Evolutionary conservation across 805 yeast genomes (phyloP), one percentile per base, ranked within the genome.

Genomic region (Phaffomyces thermotolerans): DNA sequence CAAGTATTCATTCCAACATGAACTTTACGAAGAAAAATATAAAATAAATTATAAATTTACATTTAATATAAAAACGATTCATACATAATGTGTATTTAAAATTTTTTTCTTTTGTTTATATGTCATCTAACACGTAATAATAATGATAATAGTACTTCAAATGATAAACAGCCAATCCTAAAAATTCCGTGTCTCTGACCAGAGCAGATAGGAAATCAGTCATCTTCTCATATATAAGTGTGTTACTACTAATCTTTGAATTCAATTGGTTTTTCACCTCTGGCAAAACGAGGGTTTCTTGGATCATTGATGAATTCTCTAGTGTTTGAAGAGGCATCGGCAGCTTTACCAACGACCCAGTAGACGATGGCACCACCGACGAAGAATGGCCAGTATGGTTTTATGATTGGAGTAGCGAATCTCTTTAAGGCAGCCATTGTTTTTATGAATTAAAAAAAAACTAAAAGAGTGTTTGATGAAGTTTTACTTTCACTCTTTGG

Each of bases 231-330:
- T 20, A 5, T n/a, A n/a, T n/a, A 20, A 20, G 5, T 4, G 22
- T 20, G 5, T 4, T 20, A 20, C 22, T 10, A 17, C 24, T 43
- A 48, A 43, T 52, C 55, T 43, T 61, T 60, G 51, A 64, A 49
- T 49, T 69, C 71, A 36, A 67, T 66, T 39, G 68, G 63, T 52
- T 73, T 73, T 58, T 71, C 79, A 60, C 78, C 79, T 56, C 68
- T 69, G 52, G 73, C 72, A 65, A 86, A 84, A 73, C 95, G 83
- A 69, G 96, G 96, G 75, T 88, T 88, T 77, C 95, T 85, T 73
- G 96, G 96, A 71, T 88, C 96, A 68, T 88, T 87, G 70, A 81
- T 79, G 75, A 81, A 88, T 71, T 86, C 95, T 51, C 75, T 76
- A 45, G 91, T 73, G 75, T 80, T 73, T 67, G 79, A 72, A 57